Base-by-base conservation (phyloP, 1,284 basidiomycete genomes). In the Heterobasidion parviporum region DNA sequence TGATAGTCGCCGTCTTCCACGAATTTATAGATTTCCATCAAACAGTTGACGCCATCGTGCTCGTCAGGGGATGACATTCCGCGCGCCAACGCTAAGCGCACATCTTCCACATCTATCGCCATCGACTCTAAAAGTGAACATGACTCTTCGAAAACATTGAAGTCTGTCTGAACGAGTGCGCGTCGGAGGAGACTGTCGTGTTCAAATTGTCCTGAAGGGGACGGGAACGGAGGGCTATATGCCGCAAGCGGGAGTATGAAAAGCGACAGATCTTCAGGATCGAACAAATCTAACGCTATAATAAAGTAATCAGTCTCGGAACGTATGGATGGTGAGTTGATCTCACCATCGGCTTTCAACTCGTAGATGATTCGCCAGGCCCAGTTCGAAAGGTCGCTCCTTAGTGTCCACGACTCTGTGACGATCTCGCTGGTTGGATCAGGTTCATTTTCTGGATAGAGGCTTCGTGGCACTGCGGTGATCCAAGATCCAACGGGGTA, bases 61-160 rank as follows among this genome's bases (percentile, higher is more conserved):
- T 85, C 81, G 26, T 77, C 75, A 1, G 82, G 75, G 64, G 78
- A 80, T 51, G 77, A 74, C 60, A 80, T 70, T 0, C 83, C 82
- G n/a, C 83, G 82, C 41, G 85, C 87, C 35, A 92, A 74, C 15
- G 82, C 82, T 16, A 84, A 70, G 35, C 88, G 81, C 53, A 88
- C 78, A 53, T 87, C 82, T 65, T 87, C 85, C 5, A 87, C 79
- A 63, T 92, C 90, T 20, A 92, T 75, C 6, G 82, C 77, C 26
- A 91, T 76, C 26, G 86, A 83, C 66, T 93, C 91, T 33, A 93
- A 75, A 16, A 87, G 72, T 46, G 81, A 85, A 66, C 85, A 88
- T 1, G 80, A 77, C 64, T 90, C 83, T 61, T 89, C 84, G 41
- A 93, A 73, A 14, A 80, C 72, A 50, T 89, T 85, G 56, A 87